Conservation (phyloP, 495 filamentous ascomycete genomes). For the Aspergillus egyptiacus region DNA sequence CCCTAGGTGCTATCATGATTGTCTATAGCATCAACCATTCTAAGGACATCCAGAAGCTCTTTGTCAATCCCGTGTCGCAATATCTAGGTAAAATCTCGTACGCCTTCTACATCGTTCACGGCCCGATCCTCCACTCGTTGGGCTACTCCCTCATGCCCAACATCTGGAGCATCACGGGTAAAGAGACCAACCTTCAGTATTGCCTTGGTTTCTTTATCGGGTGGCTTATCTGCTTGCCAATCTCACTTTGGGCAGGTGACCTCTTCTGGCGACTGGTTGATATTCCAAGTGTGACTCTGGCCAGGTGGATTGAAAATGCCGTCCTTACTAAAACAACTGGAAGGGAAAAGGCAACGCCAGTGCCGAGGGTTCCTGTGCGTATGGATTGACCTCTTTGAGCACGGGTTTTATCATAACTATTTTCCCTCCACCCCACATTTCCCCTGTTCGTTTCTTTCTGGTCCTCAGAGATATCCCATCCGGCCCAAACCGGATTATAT, state of each 20-base stretch:
- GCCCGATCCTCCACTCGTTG: slow-evolving; percentile 48
- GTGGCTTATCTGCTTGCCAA: slow-evolving; percentile 43
- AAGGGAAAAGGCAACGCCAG: not conserved
- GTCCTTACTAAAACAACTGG: slow-evolving; percentile 23
- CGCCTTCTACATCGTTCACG: slow-evolving; percentile 61
- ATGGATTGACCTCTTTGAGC: not conserved
- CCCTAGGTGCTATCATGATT: slow-evolving; percentile 50
- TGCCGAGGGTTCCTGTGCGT: not conserved
- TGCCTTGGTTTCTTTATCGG: slow-evolving; percentile 47
- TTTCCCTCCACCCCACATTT: not conserved
- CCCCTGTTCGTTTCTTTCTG: not conserved
- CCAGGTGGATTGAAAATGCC: slow-evolving; percentile 46
- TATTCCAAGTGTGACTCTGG: slow-evolving; percentile 50
- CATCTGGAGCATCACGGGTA: slow-evolving; percentile 50
- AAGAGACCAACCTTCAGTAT: slow-evolving; percentile 46
- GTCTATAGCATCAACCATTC: slow-evolving; percentile 53
- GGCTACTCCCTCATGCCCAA: slow-evolving; percentile 45
- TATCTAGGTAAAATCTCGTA: slow-evolving; percentile 60
- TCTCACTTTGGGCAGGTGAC: slow-evolving; percentile 54
- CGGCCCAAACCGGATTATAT: not conserved
- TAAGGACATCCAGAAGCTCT: slow-evolving; percentile 45
- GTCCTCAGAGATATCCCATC: not conserved
- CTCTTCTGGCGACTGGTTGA: slow-evolving; percentile 55
- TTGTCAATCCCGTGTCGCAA: slow-evolving; percentile 51
- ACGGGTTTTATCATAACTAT: too few relatives aligned